A percentile compares a stretch with the other conserved stretches of the same genome.
These are phyloP conservation scores for Trichoderma afroharzianum DNA, from an alignment of 2,329 filamentous ascomycete genomes.

Conservation along the genomic window DNA sequence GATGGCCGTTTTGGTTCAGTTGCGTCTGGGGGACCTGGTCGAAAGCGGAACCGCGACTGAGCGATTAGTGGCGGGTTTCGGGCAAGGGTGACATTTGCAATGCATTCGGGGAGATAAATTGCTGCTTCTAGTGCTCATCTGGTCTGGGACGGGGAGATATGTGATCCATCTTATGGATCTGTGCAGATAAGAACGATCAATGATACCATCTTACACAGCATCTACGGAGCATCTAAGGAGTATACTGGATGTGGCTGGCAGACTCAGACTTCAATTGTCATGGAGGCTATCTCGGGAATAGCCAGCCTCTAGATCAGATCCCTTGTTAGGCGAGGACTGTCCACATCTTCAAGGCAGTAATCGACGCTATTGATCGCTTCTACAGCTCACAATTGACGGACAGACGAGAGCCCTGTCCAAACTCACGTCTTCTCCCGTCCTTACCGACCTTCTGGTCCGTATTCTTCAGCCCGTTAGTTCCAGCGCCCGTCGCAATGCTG, in stretches of 20 bases:
- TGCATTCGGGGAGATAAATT: neutral
- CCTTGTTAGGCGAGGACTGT: neutral
- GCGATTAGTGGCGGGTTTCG: neutral
- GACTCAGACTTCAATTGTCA: neutral
- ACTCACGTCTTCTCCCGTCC: neutral
- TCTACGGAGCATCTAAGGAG: neutral
- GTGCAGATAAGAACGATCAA: neutral
- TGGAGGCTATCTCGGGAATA: neutral
- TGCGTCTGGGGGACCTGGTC: neutral
- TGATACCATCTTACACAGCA: neutral
- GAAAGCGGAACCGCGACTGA: neutral
- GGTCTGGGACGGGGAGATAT: neutral
- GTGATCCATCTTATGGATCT: neutral
- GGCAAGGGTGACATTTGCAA: neutral
- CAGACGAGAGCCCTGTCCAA: neutral
- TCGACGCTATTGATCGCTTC: neutral
- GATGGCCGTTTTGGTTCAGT: neutral
- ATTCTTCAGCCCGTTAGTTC: neutral
- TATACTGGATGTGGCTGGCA: neutral
- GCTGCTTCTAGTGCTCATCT: neutral
- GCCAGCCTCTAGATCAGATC: neutral
- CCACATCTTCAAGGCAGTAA: neutral
- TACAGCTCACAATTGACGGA: neutral
- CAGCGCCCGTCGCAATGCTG: neutral
- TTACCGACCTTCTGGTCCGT: neutral